Percentiles rank a stretch among this genome's conserved stretches.
phyloP scores from a whole-genome alignment of 192 early-diverging fungal species.

The Phlyctochytrium arcticum region DNA sequence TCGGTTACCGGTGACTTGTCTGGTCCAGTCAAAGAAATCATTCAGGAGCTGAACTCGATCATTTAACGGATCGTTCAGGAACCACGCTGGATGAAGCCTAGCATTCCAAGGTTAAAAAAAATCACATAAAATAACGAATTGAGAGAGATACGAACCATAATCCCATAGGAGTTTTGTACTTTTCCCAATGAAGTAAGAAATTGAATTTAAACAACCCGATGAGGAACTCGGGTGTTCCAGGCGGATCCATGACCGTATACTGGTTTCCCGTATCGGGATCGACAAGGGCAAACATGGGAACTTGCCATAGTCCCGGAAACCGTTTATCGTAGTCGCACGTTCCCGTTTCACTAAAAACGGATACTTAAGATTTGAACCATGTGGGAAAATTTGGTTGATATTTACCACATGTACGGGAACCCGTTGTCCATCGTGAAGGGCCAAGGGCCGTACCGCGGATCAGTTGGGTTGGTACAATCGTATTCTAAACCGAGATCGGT shows the following conservation, averaged over 20 bases:
- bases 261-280: conserved; percentile 36
- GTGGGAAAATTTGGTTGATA: neutral
- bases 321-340: conserved; percentile 41
- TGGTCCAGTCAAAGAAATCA: conserved; percentile 19
- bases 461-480: conserved; percentile 50
- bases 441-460: conserved; percentile 50
- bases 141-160: conserved; percentile 1
- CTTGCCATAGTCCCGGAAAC: conserved; percentile 61
- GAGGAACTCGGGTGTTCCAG: conserved; percentile 35
- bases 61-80: neutral
- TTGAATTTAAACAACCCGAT: conserved; percentile 44
- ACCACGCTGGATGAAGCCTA: conserved; percentile 5
- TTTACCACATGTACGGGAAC: conserved; percentile 2
- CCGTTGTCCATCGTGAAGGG: conserved; percentile 70
- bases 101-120: conserved; percentile 14
- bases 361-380: neutral
- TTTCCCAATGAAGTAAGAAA: conserved; percentile 12
- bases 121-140: too few species aligned
- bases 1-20: neutral
- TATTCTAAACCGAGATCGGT: conserved; percentile 40
- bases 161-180: neutral
- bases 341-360: conserved; percentile 25
- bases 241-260: conserved; percentile 51
- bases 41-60: neutral
- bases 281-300: conserved; percentile 58